Evolutionary conservation across 2,329 filamentous ascomycete species (phyloP), one percentile per base, ranked within the genome.

Genomic region (Setomelanomma holmii): DNA sequence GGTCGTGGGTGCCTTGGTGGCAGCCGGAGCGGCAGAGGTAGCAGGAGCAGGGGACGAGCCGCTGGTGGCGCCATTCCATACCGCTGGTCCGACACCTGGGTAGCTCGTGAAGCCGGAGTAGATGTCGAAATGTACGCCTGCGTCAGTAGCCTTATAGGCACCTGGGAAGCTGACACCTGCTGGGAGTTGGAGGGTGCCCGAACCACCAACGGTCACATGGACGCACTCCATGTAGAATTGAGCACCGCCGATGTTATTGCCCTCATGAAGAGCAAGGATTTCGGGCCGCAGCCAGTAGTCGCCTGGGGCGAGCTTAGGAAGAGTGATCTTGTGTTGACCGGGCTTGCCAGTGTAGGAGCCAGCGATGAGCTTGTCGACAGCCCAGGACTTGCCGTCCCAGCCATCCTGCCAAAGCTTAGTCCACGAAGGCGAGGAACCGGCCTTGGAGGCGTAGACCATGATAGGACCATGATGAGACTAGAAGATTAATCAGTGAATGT

Each of bases 401-500:
- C 74, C 75, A 23, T 75, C 70, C 55, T 78, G 71, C 4, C 73
- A 73, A 35, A 79, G 64, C 69, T 76, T 79, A 53, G 80, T 75
- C 81, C 80, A 84, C 14, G 76, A 75, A 40, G 78, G 78, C 45
- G 78, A 76, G 42, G 67, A 64, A 16, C 66, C 59, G 35, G 73
- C 71, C 42, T 76, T 75, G 2, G 80, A 79, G 56, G 82, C 78
- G 66, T 81, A 84, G 55, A 79, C 81, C 57, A 79, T 75, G 63
- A 84, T 69, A 34, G 81, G 82, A 8, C 82, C 82, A 66, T 76
- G 69, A 75, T 84, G 82, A 43, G 78, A 80, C 21, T 44, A 27
- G 5, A 16, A 5, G 7, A 14, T 5, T 5, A 14, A 14, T 35
- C 33, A 35, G 33, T 35, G n/a, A 35, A 5, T 7, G 14, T 27